Base-by-base conservation (phyloP, 768 basidiomycete species). In the Ramaria rubella region DNA sequence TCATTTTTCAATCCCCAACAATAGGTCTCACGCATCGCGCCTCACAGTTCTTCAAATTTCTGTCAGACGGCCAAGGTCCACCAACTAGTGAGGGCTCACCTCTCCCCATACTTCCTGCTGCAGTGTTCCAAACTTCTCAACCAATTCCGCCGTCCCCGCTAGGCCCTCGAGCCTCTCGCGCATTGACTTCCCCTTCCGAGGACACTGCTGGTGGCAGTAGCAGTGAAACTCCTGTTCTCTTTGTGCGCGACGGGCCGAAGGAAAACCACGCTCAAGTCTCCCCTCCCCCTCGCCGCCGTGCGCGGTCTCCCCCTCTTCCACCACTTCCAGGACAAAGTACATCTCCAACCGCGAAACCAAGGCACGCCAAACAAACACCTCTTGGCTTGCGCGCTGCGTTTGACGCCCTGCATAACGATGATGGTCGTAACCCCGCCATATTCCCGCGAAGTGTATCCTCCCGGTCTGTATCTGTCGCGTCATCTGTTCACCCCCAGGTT, bases 31-130 rank as follows among this genome's bases (percentile, higher is more conserved):
- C 30, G 36, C 81, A 80, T 60, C 77, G 85, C 30, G 88, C 88
- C 21, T 85, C 87, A 2, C 82, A 89, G 60, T 77, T 90, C 19
- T 90, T 90, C 58, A 80, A 75, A 4, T 90, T 90, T 69, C 69
- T 90, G 49, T 80, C 80, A 67, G 52, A 70, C 70, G 34, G 65
- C 66, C n/a, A n/a, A n/a, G 40, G 58, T 58, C 3, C 55, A 64
- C 15, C 65, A 69, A 48, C 68, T 65, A 74, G n/a, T n/a, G n/a
- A n/a, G n/a, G n/a, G n/a, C n/a, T n/a, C n/a, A n/a, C 56, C 43
- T 15, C 57, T 58, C 3, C 23, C 60, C 12, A 12, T 36, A 6
- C 46, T 23, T 42, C 61, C 55, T 45, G 38, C 57, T 34, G 63
- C 65, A 61, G 29, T 62, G 63, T 27, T 67, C 29, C 61, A 70